phyloP scores from a whole-genome alignment of 257 asterid genomes.

The Phtheirospermum japonicum region DNA sequence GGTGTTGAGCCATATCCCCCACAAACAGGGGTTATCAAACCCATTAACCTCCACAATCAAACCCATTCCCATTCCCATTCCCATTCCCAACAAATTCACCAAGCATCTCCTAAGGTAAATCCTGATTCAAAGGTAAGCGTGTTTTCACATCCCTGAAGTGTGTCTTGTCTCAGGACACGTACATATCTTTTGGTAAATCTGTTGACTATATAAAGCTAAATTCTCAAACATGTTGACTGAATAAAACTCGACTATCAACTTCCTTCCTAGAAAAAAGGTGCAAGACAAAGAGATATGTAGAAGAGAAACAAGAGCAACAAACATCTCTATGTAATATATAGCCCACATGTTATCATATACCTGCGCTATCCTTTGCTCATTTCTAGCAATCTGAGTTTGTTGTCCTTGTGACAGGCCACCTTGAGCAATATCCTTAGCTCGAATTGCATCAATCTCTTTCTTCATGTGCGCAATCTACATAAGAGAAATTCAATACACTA shows the following conservation, averaged over 20 bases:
- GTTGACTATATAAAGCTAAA: conserved; percentile 13
- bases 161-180: conserved; percentile 9
- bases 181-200: conserved; percentile 4
- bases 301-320: conserved; percentile 22
- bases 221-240: conserved; percentile 17
- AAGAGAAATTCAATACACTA: conserved; percentile 7
- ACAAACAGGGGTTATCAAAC: no score
- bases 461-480: conserved; percentile 94
- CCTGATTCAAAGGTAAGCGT: neutral
- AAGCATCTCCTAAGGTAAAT: no score
- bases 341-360: conserved; percentile 33
- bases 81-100: no score
- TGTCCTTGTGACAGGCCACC: conserved; percentile 99
- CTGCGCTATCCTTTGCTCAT: conserved; percentile 97
- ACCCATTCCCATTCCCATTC: no score
- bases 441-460: conserved; percentile 98
- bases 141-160: neutral
- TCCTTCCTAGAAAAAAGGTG: conserved; percentile 3
- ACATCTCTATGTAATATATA: conserved; percentile 15
- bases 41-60: no score
- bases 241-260: conserved; percentile 20
- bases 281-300: neutral
- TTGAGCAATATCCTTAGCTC: conserved; percentile 97
- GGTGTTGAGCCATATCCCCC: no score
- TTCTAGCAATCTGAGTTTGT: conserved; percentile 99